Percentiles rank a stretch among this genome's conserved stretches.
These are phyloP conservation scores for Cyclotella choctawhatcheeana DNA, from an alignment of 108 stramenopile genomes.

Conservation along the genomic window DNA sequence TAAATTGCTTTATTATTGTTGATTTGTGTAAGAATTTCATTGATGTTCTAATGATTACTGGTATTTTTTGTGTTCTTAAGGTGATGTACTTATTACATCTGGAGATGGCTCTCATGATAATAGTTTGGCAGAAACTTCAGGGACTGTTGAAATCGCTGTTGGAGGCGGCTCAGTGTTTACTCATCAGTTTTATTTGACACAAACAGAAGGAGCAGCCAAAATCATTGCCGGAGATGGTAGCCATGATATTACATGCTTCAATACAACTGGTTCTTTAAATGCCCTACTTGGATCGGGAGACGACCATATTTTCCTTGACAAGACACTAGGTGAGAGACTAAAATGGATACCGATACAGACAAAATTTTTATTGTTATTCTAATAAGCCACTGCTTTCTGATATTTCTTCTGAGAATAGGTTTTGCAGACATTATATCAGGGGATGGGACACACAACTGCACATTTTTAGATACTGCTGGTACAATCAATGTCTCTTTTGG, in stretches of 20 bases:
- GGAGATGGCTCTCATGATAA: not conserved
- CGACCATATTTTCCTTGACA: not conserved
- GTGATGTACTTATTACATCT: too few species aligned
- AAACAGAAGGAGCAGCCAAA: not conserved
- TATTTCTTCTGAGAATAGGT: too few species aligned
- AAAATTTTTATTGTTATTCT: too few species aligned
- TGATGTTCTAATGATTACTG: too few species aligned
- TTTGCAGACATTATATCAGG: not conserved
- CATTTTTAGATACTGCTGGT: not conserved
- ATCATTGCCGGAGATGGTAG: not conserved
- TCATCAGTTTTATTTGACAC: too few species aligned
- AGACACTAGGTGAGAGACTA: not conserved
- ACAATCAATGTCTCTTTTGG: not conserved
- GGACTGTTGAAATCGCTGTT: not conserved
- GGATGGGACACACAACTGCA: not conserved
- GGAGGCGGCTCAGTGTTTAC: too few species aligned
- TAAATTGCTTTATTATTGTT: too few species aligned
- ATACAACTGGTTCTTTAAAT: not conserved
- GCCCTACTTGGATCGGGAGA: not conserved
- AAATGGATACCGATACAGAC: too few species aligned
- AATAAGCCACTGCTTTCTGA: too few species aligned
- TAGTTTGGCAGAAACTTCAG: not conserved
- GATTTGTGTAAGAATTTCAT: too few species aligned
- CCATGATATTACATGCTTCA: not conserved
- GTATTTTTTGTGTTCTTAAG: too few species aligned